Base-by-base conservation (phyloP, 495 filamentous ascomycete species). In the Lasiosphaeriaceae sp. region DNA sequence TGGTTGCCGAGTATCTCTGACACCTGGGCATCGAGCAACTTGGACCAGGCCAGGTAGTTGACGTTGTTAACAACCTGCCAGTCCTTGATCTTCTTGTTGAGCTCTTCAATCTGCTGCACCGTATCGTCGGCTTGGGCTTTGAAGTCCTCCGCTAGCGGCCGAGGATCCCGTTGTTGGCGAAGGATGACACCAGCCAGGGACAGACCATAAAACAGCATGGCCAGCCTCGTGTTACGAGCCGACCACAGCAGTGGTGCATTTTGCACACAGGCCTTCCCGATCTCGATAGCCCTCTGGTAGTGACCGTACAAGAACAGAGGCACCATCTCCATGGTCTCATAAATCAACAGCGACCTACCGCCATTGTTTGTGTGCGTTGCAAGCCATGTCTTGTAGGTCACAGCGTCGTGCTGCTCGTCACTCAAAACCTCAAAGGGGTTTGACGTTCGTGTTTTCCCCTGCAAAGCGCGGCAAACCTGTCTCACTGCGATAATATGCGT, bases 1-100 rank as follows among this genome's bases (percentile, higher is more conserved):
- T 88, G 82, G 52, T 87, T 73, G 37, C 79, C 79, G 24, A 73
- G 75, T 56, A 90, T 73, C 61, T 96, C 90, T 20, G 75, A 75
- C 14, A 92, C 68, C 56, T 90, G 81, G 2, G 89, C 91, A 43
- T 90, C 86, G 3, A 96, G 74, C 21, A 90, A 69, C 56, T 84
- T 80, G 3, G 86, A 84, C 88, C 89, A 94, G 62, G 85, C 79
- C 22, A 86, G 72, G 66, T 95, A 96, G 66, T 96, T 96, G 50
- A 89, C 83, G 64, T 88, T 80, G 43, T 84, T 90, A 24, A 88
- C 76, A 21, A 71, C 70, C 53, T 86, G 76, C 74, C 86, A 90
- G 59, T 83, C 81, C 58, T 86, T 84, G 34, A 95, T 85, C 66
- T 83, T 80, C 29, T 78, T 72, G 56, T 70, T 72, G 34, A 80